These are phyloP conservation scores for Trichophyton mentagrophytes DNA, from an alignment of 2,329 filamentous ascomycete species.

Conservation along the genomic window DNA sequence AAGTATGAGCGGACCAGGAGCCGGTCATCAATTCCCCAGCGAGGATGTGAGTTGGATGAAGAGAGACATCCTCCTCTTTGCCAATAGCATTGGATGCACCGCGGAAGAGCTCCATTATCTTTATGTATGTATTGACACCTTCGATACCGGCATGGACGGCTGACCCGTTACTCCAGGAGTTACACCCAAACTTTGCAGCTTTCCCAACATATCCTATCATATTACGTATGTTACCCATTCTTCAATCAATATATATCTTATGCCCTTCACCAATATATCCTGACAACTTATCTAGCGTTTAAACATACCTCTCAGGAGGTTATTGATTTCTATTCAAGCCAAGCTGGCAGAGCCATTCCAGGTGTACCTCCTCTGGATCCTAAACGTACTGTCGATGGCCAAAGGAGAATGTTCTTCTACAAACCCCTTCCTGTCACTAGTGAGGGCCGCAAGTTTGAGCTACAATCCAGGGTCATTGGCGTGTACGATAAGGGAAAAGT, in stretches of 20 bases:
- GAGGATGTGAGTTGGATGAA: constrained; percentile 72
- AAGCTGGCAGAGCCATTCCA: constrained; percentile 55
- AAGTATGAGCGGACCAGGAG: constrained; percentile 41
- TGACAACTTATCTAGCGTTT: constrained; percentile 44
- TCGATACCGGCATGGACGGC: background rate
- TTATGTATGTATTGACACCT: constrained; percentile 48
- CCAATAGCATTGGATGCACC: constrained; percentile 73
- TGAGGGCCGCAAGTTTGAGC: constrained; percentile 59
- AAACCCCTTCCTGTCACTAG: constrained; percentile 63
- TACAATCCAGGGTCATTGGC: constrained; percentile 63
- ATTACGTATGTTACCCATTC: constrained; percentile 44
- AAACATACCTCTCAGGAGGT: constrained; percentile 65
- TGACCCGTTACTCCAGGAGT: constrained; percentile 37
- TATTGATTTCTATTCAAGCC: constrained; percentile 68
- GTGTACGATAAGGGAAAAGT: constrained; percentile 85
- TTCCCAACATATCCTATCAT: constrained; percentile 84
- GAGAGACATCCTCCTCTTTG: constrained; percentile 80
- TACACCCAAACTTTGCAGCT: constrained; percentile 71
- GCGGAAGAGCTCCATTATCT: constrained; percentile 86
- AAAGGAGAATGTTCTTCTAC: constrained; percentile 65
- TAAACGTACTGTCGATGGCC: constrained; percentile 65
- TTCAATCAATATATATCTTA: background rate
- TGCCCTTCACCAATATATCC: background rate
- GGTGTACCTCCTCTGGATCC: constrained; percentile 65
- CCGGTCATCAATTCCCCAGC: constrained; percentile 67